phyloP scores from a whole-genome alignment of 768 basidiomycete genomes.

The Tulasnella sp. region DNA sequence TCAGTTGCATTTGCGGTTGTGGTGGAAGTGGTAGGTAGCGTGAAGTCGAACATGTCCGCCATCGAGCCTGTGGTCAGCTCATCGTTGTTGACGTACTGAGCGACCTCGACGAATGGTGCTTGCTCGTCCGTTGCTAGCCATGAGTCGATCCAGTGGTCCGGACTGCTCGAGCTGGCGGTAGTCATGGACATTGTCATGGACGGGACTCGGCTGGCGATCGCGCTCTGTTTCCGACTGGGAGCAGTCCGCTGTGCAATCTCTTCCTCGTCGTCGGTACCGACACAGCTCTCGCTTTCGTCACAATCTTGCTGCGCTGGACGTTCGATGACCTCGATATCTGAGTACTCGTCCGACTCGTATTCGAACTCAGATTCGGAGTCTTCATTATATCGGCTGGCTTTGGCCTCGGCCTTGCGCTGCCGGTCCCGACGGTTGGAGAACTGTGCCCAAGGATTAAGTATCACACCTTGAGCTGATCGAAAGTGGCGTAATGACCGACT shows the following conservation, averaged over 20 bases:
- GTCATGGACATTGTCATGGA: neutral
- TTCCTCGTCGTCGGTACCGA: neutral
- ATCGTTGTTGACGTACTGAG: neutral
- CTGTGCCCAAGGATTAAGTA: neutral
- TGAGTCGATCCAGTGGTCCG: neutral
- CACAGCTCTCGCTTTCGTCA: neutral
- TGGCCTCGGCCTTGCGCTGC: neutral
- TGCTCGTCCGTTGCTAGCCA: neutral
- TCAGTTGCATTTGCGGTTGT: neutral
- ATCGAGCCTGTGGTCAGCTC: neutral
- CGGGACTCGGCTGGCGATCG: neutral
- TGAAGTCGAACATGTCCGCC: neutral
- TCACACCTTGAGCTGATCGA: neutral
- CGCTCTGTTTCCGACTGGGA: neutral
- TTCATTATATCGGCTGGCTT: neutral
- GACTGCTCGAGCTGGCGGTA: neutral
- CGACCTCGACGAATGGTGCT: neutral
- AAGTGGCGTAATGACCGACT: neutral
- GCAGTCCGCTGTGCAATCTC: neutral
- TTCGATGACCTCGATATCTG: too few relatives aligned
- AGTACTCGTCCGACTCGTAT: neutral
- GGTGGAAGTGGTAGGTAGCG: neutral
- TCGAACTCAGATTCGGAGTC: neutral
- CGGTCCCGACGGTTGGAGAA: constrained; percentile 15
- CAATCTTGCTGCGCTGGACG: neutral